These are phyloP conservation scores for Capsicum baccatum DNA, from an alignment of 257 asterid genomes.

Conservation along the genomic window DNA sequence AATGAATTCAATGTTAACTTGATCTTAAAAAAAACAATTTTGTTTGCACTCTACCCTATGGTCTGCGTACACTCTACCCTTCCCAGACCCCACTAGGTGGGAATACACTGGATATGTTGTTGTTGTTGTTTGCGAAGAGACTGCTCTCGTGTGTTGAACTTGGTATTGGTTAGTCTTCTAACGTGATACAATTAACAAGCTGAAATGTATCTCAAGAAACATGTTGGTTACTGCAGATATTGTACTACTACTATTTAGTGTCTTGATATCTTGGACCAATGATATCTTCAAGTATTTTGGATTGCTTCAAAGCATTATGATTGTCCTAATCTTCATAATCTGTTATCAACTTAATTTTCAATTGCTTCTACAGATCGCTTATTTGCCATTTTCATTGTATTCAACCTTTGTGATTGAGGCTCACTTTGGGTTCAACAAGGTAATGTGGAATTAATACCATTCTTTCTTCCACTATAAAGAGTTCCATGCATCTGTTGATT, in stretches of 20 bases:
- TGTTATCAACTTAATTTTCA: constrained; percentile 16
- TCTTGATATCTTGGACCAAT: not conserved
- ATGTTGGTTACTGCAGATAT: not conserved
- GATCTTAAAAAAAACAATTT: no score
- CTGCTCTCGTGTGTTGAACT: not conserved
- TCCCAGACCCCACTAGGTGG: no score
- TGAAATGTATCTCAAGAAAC: not conserved
- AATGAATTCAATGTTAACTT: no score
- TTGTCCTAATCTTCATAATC: not conserved
- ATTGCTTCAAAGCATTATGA: not conserved
- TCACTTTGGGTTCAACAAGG: constrained; percentile 94
- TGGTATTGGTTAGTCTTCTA: constrained; percentile 11
- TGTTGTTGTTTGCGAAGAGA: not conserved
- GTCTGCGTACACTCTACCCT: no score
- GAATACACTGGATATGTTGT: no score
- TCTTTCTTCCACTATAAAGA: not conserved
- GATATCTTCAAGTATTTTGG: not conserved
- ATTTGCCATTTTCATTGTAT: constrained; percentile 88
- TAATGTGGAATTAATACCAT: constrained; percentile 27
- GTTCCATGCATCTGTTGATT: not conserved
- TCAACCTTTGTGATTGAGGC: constrained; percentile 96
- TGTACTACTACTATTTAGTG: not conserved
- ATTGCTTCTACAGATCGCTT: constrained; percentile 70
- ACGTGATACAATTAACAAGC: constrained; percentile 4
- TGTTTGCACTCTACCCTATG: no score